Conservation (phyloP, 208 protist genomes). For the Trypanosoma congolense region DNA sequence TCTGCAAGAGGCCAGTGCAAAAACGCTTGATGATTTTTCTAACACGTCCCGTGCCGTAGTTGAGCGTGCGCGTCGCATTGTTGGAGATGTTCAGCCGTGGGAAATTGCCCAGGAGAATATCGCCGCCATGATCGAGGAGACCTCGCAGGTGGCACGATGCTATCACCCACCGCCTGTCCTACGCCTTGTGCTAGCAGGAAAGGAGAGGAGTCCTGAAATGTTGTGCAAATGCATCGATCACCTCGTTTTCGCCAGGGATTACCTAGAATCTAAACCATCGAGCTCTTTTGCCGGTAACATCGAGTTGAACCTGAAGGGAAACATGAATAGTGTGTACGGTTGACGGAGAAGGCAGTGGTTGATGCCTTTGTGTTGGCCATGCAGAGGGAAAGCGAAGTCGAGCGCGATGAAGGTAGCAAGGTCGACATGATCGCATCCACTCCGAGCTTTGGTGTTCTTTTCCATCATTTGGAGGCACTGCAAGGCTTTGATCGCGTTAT, state of each 20-base stretch:
- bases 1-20: conserved; percentile 57
- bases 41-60: conserved; percentile 73
- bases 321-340: conserved; percentile 50
- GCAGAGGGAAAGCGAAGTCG: conserved; percentile 18
- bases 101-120: conserved; percentile 87
- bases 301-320: conserved; percentile 29
- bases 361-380: conserved; percentile 62
- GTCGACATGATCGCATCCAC: not conserved
- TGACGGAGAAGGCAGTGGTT: conserved; percentile 65
- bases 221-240: conserved; percentile 79
- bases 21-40: conserved; percentile 76
- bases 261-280: conserved; percentile 64
- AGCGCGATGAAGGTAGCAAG: conserved; percentile 4
- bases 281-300: conserved; percentile 60
- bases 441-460: conserved; percentile 20
- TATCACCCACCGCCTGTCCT: conserved; percentile 77
- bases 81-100: conserved; percentile 75
- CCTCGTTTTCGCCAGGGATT: conserved; percentile 80
- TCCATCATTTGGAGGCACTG: conserved; percentile 61
- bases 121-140: conserved; percentile 77
- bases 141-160: conserved; percentile 74
- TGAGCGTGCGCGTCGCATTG: conserved; percentile 54
- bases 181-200: conserved; percentile 47
- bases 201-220: conserved; percentile 50
- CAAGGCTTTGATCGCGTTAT: conserved; percentile 57